phyloP scores from a whole-genome alignment of 768 basidiomycete species.

The Scleroderma bovista region DNA sequence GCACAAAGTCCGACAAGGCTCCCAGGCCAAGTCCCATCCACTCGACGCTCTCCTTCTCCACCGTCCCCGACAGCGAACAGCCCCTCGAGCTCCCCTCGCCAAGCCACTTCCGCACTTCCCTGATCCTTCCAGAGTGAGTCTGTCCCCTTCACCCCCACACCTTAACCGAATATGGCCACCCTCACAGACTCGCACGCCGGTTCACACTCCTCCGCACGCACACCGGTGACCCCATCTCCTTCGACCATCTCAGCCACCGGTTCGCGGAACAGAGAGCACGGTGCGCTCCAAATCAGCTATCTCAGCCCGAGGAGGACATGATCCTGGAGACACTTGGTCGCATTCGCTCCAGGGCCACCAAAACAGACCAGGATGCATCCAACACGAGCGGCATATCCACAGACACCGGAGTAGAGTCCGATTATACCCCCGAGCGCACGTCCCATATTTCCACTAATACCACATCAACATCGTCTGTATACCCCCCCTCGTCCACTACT shows the following conservation, averaged over 20 bases:
- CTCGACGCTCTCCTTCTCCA: constrained; percentile 24
- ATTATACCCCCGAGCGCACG: constrained; percentile 28
- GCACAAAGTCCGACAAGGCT: constrained; percentile 75
- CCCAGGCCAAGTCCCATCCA: constrained; percentile 45
- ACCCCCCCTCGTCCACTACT: constrained; percentile 35
- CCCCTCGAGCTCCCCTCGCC: constrained; percentile 59
- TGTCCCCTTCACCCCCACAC: constrained; percentile 7
- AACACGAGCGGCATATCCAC: constrained; percentile 8
- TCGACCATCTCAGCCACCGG: constrained; percentile 59
- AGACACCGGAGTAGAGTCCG: constrained; percentile 22
- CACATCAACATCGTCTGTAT: constrained; percentile 27
- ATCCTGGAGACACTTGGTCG: constrained; percentile 66
- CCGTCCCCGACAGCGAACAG: constrained; percentile 31
- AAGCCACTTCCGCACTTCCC: constrained; percentile 80
- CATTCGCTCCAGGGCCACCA: constrained; percentile 35
- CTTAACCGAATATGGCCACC: constrained; percentile 9
- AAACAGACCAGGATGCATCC: constrained; percentile 13
- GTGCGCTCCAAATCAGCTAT: constrained; percentile 61
- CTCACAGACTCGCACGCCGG: constrained; percentile 66
- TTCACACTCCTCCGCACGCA: constrained; percentile 74
- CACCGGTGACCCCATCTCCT: constrained; percentile 56
- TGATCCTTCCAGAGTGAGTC: constrained; percentile 80
- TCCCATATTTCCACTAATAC: constrained; percentile 34
- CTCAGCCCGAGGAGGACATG: constrained; percentile 84
- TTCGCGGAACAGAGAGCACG: constrained; percentile 74